These are phyloP conservation scores for Colletotrichum lini DNA, from an alignment of 2,329 filamentous ascomycete genomes.

Conservation along the genomic window DNA sequence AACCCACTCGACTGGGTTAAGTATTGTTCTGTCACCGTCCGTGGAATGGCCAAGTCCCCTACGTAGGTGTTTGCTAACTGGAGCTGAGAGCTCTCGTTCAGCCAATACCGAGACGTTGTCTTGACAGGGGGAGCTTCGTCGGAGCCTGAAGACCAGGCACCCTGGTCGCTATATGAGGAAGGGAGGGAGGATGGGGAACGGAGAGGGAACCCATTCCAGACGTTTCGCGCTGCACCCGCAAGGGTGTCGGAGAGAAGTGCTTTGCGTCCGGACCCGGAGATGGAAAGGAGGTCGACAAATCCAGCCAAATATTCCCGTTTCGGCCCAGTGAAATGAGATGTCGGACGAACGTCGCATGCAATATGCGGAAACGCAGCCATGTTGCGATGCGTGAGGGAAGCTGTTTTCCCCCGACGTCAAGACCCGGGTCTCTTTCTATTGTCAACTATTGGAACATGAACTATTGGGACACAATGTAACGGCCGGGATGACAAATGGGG, in stretches of 20 bases:
- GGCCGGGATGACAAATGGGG: background rate
- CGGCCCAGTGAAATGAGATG: background rate
- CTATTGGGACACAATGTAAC: background rate
- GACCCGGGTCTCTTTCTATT: conserved; percentile 8
- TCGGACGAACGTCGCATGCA: background rate
- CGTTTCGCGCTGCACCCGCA: conserved; percentile 31
- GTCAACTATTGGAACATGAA: background rate
- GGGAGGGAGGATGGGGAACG: conserved; percentile 33
- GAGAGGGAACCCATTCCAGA: conserved; percentile 40
- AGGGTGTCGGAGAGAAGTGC: conserved; percentile 20
- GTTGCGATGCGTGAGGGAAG: conserved; percentile 23
- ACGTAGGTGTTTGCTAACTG: conserved; percentile 28
- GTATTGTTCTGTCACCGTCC: conserved; percentile 40
- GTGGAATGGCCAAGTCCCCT: conserved; percentile 25
- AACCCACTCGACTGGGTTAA: conserved; percentile 24
- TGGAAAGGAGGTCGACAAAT: conserved; percentile 10
- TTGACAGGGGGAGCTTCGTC: conserved; percentile 22
- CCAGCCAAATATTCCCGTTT: background rate
- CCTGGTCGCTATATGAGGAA: conserved; percentile 12
- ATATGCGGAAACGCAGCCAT: background rate
- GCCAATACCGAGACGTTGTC: conserved; percentile 30
- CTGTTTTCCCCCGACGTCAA: background rate
- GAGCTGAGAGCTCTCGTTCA: conserved; percentile 16
- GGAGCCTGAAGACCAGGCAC: background rate
- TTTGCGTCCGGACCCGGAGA: background rate